Conservation (phyloP, 2,329 filamentous ascomycete genomes). For the Claviceps arundinis region DNA sequence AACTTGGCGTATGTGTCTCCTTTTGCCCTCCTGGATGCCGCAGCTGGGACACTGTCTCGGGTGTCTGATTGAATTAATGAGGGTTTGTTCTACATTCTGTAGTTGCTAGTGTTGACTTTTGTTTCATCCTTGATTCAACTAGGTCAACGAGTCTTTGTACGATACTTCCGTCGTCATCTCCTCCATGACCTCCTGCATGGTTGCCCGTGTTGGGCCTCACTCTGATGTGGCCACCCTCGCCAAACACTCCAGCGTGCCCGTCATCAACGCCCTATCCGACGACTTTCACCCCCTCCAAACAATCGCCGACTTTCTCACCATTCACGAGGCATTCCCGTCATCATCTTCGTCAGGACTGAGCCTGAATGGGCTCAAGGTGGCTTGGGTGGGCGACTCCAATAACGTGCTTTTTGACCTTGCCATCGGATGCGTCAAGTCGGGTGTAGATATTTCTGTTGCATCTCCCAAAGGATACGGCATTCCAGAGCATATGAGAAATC, state of each 20-base stretch:
- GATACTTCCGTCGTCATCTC: conserved; percentile 88
- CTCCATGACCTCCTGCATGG: conserved; percentile 79
- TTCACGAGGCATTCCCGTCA: conserved; percentile 62
- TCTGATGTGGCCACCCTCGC: conserved; percentile 61
- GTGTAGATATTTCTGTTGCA: conserved; percentile 74
- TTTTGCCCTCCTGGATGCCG: not conserved
- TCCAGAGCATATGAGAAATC: conserved; percentile 55
- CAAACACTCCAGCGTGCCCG: conserved; percentile 60
- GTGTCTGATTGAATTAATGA: not conserved
- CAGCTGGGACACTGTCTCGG: not conserved
- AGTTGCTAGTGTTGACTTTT: not conserved
- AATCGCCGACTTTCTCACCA: conserved; percentile 86
- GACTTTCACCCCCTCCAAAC: conserved; percentile 89
- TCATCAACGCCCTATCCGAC: conserved; percentile 80
- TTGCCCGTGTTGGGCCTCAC: conserved; percentile 66
- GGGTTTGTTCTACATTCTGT: not conserved
- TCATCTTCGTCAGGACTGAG: conserved; percentile 44
- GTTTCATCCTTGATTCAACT: not conserved
- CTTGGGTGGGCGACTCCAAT: conserved; percentile 94
- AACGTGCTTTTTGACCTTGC: conserved; percentile 93
- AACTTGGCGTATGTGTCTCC: conserved; percentile 57
- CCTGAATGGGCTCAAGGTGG: conserved; percentile 73
- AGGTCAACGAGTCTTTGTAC: conserved; percentile 88
- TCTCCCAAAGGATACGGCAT: conserved; percentile 79
- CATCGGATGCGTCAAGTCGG: conserved; percentile 75